phyloP scores from a whole-genome alignment of 202 grass and related monocot genomes.

The Carex arenaria region DNA sequence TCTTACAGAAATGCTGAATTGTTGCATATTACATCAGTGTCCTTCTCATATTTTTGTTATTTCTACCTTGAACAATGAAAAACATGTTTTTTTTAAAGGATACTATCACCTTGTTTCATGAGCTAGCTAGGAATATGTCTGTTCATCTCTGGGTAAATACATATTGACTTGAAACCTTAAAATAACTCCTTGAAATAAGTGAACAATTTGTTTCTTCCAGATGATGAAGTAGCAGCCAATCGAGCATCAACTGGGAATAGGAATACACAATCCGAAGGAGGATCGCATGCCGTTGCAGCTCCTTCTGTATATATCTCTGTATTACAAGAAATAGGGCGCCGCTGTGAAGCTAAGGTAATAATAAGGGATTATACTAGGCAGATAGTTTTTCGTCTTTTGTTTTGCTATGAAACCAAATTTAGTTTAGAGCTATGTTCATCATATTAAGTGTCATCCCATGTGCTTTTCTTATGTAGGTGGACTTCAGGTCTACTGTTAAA shows the following conservation, averaged over 20 bases:
- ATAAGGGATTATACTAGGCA: background rate
- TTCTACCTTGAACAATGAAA: background rate
- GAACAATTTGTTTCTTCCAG: slow-evolving; percentile 44
- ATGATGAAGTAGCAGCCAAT: slow-evolving; percentile 41
- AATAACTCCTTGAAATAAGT: background rate
- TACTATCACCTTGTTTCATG: background rate
- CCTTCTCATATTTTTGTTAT: background rate
- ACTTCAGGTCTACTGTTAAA: slow-evolving; percentile 69
- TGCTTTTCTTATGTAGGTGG: slow-evolving; percentile 43
- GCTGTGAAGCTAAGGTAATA: slow-evolving; percentile 64
- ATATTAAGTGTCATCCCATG: background rate
- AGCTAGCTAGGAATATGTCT: background rate
- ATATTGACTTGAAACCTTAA: background rate
- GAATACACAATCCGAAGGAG: slow-evolving; percentile 46
- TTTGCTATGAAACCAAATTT: background rate
- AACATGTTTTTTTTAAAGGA: background rate
- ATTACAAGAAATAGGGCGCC: slow-evolving; percentile 73
- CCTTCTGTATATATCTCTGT: slow-evolving; percentile 57
- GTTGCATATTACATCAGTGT: background rate
- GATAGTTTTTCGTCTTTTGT: background rate
- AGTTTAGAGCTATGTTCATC: background rate
- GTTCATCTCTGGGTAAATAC: background rate
- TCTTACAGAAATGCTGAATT: background rate
- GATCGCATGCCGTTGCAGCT: slow-evolving; percentile 26
- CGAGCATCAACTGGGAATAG: slow-evolving; percentile 35